A percentile compares a stretch with the other conserved stretches of the same genome.
These are phyloP conservation scores for Piper longum DNA, from an alignment of 164 flowering plant species.

Conservation along the genomic window DNA sequence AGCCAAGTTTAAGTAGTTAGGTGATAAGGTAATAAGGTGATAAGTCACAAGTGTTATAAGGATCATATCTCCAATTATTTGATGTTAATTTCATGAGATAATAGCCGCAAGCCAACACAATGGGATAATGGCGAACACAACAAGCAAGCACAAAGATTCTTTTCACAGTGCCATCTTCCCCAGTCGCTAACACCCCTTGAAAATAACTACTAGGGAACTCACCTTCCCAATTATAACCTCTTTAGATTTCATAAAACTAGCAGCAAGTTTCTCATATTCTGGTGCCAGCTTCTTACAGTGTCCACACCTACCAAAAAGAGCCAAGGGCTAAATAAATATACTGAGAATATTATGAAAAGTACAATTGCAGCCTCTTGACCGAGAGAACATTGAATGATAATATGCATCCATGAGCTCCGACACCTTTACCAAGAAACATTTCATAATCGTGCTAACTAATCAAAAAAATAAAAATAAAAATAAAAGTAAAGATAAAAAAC, in stretches of 20 bases:
- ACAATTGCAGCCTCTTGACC: neutral
- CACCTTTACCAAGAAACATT: too few relatives aligned
- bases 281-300: constrained; percentile 99
- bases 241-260: constrained; percentile 81
- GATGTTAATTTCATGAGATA: neutral
- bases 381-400: too few relatives aligned
- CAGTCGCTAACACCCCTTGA: neutral
- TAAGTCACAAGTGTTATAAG: too few relatives aligned
- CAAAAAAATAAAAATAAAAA: too few relatives aligned
- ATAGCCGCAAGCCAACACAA: neutral
- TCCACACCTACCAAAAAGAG: constrained; percentile 62
- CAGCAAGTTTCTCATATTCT: constrained; percentile 83
- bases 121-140: neutral
- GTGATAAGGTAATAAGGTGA: too few relatives aligned
- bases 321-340: neutral
- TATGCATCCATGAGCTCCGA: too few relatives aligned
- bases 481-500: too few relatives aligned
- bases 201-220: neutral
- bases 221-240: constrained; percentile 93
- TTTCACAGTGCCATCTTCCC: neutral
- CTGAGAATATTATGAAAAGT: neutral
- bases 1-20: too few relatives aligned
- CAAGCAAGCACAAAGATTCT: too few relatives aligned
- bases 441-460: too few relatives aligned
- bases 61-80: neutral